Evolutionary conservation across 768 basidiomycete species (phyloP), one percentile per base, ranked within the genome.

Genomic region (Artomyces pyxidatus): DNA sequence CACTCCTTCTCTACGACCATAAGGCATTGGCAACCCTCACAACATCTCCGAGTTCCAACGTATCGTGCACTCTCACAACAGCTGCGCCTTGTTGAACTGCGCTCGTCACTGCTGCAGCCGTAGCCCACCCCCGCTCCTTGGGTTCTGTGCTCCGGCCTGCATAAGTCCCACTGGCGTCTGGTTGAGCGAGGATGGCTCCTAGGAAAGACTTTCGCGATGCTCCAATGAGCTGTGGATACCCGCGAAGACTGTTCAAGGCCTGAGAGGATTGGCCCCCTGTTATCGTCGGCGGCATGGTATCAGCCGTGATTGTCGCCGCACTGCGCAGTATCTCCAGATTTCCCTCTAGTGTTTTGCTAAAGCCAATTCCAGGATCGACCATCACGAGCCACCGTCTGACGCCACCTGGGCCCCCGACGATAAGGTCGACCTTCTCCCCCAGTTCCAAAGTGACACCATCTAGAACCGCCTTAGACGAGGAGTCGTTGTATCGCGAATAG

Each of bases 321-420:
- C 74, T 56, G 9, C 82, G 73, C 42, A 98, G 63, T 10, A 95
- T 58, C 52, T 74, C 71, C 28, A 91, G 55, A 64, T 95, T 94
- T 4, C 76, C 89, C 25, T 81, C 74, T 2, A 82, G 62, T 0
- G 80, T 77, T 66, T 97, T 97, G 65, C 93, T 95, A 64, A 97
- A 99, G 28, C 96, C 95, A 45, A 98, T 69, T 0, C 95, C 95
- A 3, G 95, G 90, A 67, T 97, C 96, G 22, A 85, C 75, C 45
- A 97, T 75, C 53, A 97, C 79, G 51, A 88, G 75, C 95, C 95
- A 98, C 44, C 88, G 68, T 48, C 88, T 72, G 9, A 98, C 66
- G 0, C 92, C 89, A 1, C 81, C 82, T 42, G 65, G 71, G 0
- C 84, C 85, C 25, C 68, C 73, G 21, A 96, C 74, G 22, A 86